Evolutionary conservation across 176 grass and related monocot species (phyloP), one percentile per base, ranked within the genome.

Genomic region (Oryza australiensis): DNA sequence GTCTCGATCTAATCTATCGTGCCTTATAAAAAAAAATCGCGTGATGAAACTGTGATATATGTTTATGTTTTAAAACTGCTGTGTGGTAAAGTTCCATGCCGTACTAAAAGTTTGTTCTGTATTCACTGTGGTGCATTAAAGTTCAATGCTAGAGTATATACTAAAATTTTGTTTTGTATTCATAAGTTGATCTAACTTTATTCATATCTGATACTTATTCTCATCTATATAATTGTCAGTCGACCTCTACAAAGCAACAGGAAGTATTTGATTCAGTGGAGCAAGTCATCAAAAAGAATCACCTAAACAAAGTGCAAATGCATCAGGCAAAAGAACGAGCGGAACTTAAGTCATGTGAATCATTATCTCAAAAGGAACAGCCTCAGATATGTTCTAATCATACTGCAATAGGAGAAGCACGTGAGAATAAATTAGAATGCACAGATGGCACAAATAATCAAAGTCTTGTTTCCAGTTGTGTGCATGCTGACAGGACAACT

Each of bases 151-250:
- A 7, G 35, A 37, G 35, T 37, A 13, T n/a, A 29, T 55, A 20
- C 51, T 72, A 26, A 13, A 4, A 67, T 38, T 37, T 30, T 72
- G 18, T 87, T 38, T 16, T 18, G 2, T 76, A 38, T 76, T 27
- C 26, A 42, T 57, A 37, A 66, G n/a, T 64, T 45, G 5, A 66
- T 71, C 32, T 65, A 67, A 64, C 59, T 38, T 45, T 11, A 18
- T 72, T 67, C 20, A 73, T 16, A 16, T 80, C 69, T 84, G 70
- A 84, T 73, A 15, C 14, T 8, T 68, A 41, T 72, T 75, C 70
- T 88, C 12, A 16, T 80, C 69, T 60, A 37, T 29, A 78, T 60
- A 75, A 49, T 62, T 89, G 42, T 37, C 83, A 86, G 83, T 12
- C 20, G 29, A 37, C 45, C 70, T 72, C 46, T 74, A 78, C 37